Percentiles rank a stretch among this genome's conserved stretches.
Evolutionary conservation across 2,329 filamentous ascomycete species (phyloP).

Genomic region (Trichoderma sp.): DNA sequence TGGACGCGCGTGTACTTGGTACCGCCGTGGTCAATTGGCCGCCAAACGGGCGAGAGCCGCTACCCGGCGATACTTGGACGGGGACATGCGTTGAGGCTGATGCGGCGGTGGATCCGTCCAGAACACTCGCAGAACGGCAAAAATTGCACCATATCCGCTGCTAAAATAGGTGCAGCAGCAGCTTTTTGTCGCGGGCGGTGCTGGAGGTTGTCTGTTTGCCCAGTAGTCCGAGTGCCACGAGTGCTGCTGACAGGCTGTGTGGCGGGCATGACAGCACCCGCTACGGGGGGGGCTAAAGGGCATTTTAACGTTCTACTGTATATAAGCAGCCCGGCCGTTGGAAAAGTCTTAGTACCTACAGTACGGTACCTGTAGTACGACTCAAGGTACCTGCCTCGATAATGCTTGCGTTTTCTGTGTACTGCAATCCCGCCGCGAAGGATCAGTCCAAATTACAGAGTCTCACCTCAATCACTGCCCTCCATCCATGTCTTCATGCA

Average conservation of each 20-base stretch:
- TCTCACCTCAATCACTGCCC: not conserved
- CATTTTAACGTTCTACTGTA: too few relatives aligned
- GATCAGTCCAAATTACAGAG: not conserved
- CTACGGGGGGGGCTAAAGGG: too few relatives aligned
- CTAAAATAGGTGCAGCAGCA: not conserved
- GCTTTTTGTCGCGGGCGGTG: not conserved
- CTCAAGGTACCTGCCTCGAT: too few relatives aligned
- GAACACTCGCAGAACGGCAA: slow-evolving; percentile 6
- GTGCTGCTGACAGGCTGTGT: not conserved
- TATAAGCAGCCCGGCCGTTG: too few relatives aligned
- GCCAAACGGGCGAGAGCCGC: not conserved
- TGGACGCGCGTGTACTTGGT: slow-evolving; percentile 11
- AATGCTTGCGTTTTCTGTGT: too few relatives aligned
- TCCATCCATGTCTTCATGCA: not conserved
- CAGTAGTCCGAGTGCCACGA: not conserved
- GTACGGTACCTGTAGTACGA: too few relatives aligned
- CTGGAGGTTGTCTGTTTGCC: too few relatives aligned
- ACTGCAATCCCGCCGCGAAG: not conserved
- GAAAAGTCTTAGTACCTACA: too few relatives aligned
- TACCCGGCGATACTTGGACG: not conserved
- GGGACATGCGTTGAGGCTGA: slow-evolving; percentile 9
- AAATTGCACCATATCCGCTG: not conserved
- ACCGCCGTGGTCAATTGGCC: slow-evolving; percentile 3
- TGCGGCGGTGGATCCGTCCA: slow-evolving; percentile 5
- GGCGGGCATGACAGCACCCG: not conserved